phyloP scores from a whole-genome alignment of 768 basidiomycete genomes.

The Termitomyces sp. region DNA sequence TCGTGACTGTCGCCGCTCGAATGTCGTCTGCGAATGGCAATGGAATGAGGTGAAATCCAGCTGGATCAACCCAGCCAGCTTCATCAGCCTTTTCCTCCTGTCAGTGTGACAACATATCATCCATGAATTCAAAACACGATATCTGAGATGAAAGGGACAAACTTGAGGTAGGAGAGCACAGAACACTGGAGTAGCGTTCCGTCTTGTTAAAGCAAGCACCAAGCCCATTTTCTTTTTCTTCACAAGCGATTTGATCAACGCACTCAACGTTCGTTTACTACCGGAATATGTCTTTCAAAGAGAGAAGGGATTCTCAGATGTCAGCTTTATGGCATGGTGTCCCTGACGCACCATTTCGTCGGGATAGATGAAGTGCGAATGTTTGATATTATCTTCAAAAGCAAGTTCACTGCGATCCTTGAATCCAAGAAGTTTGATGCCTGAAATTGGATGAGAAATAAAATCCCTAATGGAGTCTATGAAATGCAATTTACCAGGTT shows the following conservation, averaged over 20 bases:
- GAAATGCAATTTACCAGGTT: slow-evolving; percentile 52
- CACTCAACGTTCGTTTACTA: slow-evolving; percentile 87
- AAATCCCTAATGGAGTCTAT: neutral
- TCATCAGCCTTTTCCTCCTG: slow-evolving; percentile 70
- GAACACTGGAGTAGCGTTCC: slow-evolving; percentile 72
- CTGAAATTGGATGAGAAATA: slow-evolving; percentile 28
- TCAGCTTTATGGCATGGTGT: neutral
- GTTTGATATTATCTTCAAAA: slow-evolving; percentile 90
- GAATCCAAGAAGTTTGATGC: slow-evolving; percentile 91
- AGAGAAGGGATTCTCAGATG: neutral
- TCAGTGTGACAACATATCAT: neutral
- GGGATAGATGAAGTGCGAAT: slow-evolving; percentile 88
- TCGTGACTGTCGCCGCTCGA: slow-evolving; percentile 66
- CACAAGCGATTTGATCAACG: slow-evolving; percentile 77
- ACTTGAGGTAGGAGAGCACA: slow-evolving; percentile 89
- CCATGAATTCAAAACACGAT: neutral
- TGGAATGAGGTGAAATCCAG: slow-evolving; percentile 89
- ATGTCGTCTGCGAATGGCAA: slow-evolving; percentile 97
- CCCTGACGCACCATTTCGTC: slow-evolving; percentile 66
- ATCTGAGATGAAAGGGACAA: neutral
- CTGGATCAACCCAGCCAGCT: slow-evolving; percentile 73
- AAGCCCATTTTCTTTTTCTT: slow-evolving; percentile 79
- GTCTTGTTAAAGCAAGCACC: slow-evolving; percentile 62
- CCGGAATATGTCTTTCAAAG: slow-evolving; percentile 65
- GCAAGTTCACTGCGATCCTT: slow-evolving; percentile 62